phyloP scores from a whole-genome alignment of 495 filamentous ascomycete genomes.

The Penicillium subrubescens region DNA sequence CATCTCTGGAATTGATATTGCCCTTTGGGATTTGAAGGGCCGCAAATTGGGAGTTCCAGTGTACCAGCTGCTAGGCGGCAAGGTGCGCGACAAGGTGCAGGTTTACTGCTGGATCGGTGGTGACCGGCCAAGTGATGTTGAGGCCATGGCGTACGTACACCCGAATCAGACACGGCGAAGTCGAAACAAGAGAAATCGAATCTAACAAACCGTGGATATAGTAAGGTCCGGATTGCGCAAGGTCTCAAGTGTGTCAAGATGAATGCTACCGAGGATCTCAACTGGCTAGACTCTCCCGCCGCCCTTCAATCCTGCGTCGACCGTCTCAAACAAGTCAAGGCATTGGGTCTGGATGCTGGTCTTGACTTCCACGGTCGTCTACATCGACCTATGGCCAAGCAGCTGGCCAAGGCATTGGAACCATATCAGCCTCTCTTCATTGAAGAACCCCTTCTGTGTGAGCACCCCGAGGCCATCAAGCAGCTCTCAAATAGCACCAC shows the following conservation, averaged over 20 bases:
- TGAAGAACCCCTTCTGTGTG: constrained; percentile 75
- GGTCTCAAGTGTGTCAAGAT: constrained; percentile 79
- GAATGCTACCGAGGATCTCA: constrained; percentile 80
- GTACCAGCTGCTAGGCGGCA: constrained; percentile 74
- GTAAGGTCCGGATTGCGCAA: constrained; percentile 65
- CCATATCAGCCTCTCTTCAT: constrained; percentile 75
- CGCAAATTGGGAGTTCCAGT: constrained; percentile 66
- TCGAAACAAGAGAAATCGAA: background rate
- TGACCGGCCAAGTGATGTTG: constrained; percentile 73
- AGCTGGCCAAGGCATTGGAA: constrained; percentile 72
- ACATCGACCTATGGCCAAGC: constrained; percentile 82
- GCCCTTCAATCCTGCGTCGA: constrained; percentile 66
- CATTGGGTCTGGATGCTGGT: constrained; percentile 69
- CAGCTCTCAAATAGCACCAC: constrained; percentile 62
- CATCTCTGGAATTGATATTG: constrained; percentile 78
- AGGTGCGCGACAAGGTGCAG: constrained; percentile 70
- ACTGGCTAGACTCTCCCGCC: constrained; percentile 76
- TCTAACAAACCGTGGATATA: constrained; percentile 9
- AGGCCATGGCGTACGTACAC: constrained; percentile 50
- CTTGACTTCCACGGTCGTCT: constrained; percentile 81
- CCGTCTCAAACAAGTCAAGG: constrained; percentile 69
- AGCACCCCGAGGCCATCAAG: constrained; percentile 72
- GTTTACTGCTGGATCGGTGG: constrained; percentile 91
- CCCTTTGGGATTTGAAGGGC: constrained; percentile 78
- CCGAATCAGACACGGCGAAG: background rate